Evolutionary conservation across 257 asterid genomes (phyloP), one percentile per base, ranked within the genome.

Genomic region (Capsicum pubescens): DNA sequence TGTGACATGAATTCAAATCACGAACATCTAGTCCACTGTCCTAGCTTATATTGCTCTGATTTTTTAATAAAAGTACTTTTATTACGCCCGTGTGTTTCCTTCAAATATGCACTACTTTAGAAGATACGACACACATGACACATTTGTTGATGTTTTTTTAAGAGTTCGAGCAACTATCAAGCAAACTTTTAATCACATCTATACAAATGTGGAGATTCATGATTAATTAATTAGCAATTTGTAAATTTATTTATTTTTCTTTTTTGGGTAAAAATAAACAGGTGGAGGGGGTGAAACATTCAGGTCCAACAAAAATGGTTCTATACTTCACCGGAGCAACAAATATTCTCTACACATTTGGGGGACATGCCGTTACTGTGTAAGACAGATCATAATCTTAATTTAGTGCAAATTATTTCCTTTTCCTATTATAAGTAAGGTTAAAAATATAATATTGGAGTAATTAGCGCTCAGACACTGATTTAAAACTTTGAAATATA

Each of bases 301-400:
- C 97, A 42, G 98, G 97, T 11, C 96, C 98, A 56, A 87, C 91
- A 67, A 93, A 87, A 86, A 35, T 93, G 96, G 98, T 93, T 76
- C 90, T 95, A 12, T 93, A 93, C 86, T 93, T 93, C 96, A 95
- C 98, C 4, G 98, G 98, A 46, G 97, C 98, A 69, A 95, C 98
- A 82, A 94, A 95, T 93, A 89, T 93, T 90, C 98, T 95, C 85
- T 95, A 95, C 90, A 95, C 98, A 67, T 95, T 95, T 60, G 98
- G 98, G 77, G 98, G 98, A 84, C 98, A 95, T 91, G 98, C 98
- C 67, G 98, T 95, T 39, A 95, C 98, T 50, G 98, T 95, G 98
- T 94, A 95, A 92, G 97, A 87, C 91, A 39, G 44, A 12, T 6
- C 21, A 3, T 70, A 36, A 52, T 61, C 36, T 69, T 44, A 46